Evolutionary conservation across 805 yeast species (phyloP).

Genomic region (Tetrapisispora phaffii): DNA sequence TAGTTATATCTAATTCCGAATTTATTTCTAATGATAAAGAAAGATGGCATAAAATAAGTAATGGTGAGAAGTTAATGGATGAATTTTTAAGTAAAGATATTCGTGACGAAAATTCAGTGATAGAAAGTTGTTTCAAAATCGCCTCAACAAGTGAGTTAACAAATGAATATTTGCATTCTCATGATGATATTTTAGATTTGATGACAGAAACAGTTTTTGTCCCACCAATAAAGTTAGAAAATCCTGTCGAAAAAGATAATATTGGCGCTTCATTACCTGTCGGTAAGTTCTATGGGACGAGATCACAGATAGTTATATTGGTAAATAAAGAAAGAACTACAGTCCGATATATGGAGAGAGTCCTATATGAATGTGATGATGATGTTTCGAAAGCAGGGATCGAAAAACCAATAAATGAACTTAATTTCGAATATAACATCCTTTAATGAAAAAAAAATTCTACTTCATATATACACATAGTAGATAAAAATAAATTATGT

Average conservation of each 20-base stretch:
- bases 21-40: slow-evolving; percentile 33
- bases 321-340: slow-evolving; percentile 39
- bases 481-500: not conserved
- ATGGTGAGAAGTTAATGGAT: slow-evolving; percentile 42
- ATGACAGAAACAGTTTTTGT: slow-evolving; percentile 56
- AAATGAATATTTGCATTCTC: slow-evolving; percentile 26
- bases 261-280: slow-evolving; percentile 27
- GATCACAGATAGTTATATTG: slow-evolving; percentile 74
- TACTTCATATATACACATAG: not conserved
- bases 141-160: slow-evolving; percentile 39
- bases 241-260: slow-evolving; percentile 24
- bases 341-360: slow-evolving; percentile 53
- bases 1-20: slow-evolving; percentile 28
- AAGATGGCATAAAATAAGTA: slow-evolving; percentile 58
- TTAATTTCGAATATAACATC: slow-evolving; percentile 20
- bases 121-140: slow-evolving; percentile 39
- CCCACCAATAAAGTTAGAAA: slow-evolving; percentile 47
- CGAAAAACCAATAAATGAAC: slow-evolving; percentile 11
- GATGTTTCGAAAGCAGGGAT: slow-evolving; percentile 7
- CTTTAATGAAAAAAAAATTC: not conserved
- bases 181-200: slow-evolving; percentile 24
- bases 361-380: slow-evolving; percentile 43
- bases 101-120: slow-evolving; percentile 32
- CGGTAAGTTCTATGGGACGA: slow-evolving; percentile 69
- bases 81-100: slow-evolving; percentile 11